Percentiles rank a stretch among this genome's conserved stretches.
Conservation (phyloP, 495 filamentous ascomycete genomes). For the Xylaria venustula region DNA sequence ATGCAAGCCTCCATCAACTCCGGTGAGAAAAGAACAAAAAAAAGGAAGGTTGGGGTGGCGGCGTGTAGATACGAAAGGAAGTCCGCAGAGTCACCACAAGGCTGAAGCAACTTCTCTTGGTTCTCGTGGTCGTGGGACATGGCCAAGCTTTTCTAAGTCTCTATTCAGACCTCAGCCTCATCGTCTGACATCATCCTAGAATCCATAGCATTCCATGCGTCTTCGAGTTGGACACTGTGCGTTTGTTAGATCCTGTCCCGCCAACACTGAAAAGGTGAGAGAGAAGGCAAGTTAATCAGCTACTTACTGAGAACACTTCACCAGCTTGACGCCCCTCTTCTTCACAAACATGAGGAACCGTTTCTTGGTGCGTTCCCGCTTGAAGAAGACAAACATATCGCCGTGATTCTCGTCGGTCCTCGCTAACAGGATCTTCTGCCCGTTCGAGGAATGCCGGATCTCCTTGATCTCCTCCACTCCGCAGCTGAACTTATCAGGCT, state of each 20-base stretch:
- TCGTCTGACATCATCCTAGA: conserved; percentile 22
- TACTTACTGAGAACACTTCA: conserved; percentile 34
- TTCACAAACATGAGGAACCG: conserved; percentile 41
- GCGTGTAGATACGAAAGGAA: too few species aligned
- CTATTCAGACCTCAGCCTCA: conserved; percentile 14
- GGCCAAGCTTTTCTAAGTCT: too few species aligned
- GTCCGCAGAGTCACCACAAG: too few species aligned
- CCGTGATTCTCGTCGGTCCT: conserved; percentile 29
- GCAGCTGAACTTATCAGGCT: conserved; percentile 46
- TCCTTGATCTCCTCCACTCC: conserved; percentile 35
- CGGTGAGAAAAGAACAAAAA: too few species aligned
- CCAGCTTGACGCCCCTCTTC: conserved; percentile 38
- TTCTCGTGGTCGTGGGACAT: too few species aligned
- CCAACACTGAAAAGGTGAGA: neutral
- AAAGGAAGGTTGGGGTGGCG: too few species aligned
- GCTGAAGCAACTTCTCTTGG: too few species aligned
- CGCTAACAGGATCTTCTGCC: conserved; percentile 32
- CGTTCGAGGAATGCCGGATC: conserved; percentile 33
- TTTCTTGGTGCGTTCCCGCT: conserved; percentile 45
- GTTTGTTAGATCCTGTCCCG: conserved; percentile 9
- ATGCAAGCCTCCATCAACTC: too few species aligned
- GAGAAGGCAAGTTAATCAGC: neutral
- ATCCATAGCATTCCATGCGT: conserved; percentile 24
- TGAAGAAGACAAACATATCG: conserved; percentile 43
- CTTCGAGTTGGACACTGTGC: conserved; percentile 19